phyloP scores from a whole-genome alignment of 148 eudicot species.

The Vaccinium macrocarpon region DNA sequence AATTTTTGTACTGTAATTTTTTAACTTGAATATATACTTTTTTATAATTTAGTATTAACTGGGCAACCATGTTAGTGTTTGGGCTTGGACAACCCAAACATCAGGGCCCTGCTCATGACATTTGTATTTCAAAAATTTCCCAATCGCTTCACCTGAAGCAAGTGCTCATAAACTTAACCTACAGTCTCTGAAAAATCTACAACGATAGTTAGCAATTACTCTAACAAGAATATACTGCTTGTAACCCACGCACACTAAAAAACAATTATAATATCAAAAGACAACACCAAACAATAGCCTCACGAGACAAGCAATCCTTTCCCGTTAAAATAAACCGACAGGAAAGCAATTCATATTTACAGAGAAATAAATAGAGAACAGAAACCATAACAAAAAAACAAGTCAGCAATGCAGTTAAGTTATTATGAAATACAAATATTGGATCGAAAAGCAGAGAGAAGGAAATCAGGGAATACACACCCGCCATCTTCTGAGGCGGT shows the following conservation, averaged over 20 bases:
- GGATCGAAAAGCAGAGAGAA: background rate
- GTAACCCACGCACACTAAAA: background rate
- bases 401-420: background rate
- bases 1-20: too few relatives aligned
- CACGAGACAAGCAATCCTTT: background rate
- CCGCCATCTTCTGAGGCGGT: slow-evolving; percentile 79
- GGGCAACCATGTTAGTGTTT: too few relatives aligned
- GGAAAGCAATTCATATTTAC: background rate
- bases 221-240: background rate
- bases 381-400: background rate
- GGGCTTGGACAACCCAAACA: too few relatives aligned
- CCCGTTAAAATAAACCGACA: background rate
- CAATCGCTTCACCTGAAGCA: background rate
- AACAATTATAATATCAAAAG: background rate
- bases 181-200: background rate
- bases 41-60: too few relatives aligned
- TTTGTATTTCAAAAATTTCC: background rate
- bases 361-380: background rate
- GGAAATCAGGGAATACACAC: slow-evolving; percentile 31
- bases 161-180: background rate
- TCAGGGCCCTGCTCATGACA: background rate
- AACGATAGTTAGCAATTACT: background rate
- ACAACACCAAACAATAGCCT: background rate
- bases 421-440: background rate
- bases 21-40: too few relatives aligned